Conservation (phyloP, 2,329 filamentous ascomycete genomes). For the Sporothrix luriei region DNA sequence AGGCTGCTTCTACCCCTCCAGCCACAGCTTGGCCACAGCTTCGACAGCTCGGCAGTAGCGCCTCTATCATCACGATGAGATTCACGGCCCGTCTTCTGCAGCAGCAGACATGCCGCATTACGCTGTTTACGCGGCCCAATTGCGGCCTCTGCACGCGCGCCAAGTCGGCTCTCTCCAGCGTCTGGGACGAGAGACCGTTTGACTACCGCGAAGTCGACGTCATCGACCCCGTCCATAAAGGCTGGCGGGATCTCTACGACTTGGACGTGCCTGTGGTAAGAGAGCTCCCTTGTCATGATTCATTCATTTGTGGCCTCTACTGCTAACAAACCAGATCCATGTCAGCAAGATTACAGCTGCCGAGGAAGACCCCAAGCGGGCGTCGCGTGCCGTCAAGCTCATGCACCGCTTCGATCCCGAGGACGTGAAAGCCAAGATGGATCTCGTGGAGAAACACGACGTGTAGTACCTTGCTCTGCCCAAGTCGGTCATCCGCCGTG, state of each 20-base stretch:
- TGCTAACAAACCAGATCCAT: slow-evolving; percentile 53
- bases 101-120: slow-evolving; percentile 62
- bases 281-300: slow-evolving; percentile 10
- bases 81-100: slow-evolving; percentile 54
- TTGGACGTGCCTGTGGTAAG: slow-evolving; percentile 79
- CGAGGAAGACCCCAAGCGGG: slow-evolving; percentile 57
- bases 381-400: slow-evolving; percentile 65
- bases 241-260: slow-evolving; percentile 74
- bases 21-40: neutral
- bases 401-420: slow-evolving; percentile 76
- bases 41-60: neutral
- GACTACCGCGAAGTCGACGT: slow-evolving; percentile 70
- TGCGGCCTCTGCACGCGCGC: slow-evolving; percentile 73
- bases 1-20: no score
- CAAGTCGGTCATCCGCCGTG: neutral
- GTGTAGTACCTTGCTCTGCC: no score
- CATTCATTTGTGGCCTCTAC: no score
- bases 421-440: slow-evolving; percentile 70
- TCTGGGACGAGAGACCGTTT: slow-evolving; percentile 69
- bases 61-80: slow-evolving; percentile 49
- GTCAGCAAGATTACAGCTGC: slow-evolving; percentile 60
- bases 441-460: slow-evolving; percentile 52
- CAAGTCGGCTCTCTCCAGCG: slow-evolving; percentile 66
- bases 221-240: slow-evolving; percentile 61
- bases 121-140: slow-evolving; percentile 71